Conservation (phyloP, 371 early-diverging fungal species). For the Choanephora cucurbitarum region DNA sequence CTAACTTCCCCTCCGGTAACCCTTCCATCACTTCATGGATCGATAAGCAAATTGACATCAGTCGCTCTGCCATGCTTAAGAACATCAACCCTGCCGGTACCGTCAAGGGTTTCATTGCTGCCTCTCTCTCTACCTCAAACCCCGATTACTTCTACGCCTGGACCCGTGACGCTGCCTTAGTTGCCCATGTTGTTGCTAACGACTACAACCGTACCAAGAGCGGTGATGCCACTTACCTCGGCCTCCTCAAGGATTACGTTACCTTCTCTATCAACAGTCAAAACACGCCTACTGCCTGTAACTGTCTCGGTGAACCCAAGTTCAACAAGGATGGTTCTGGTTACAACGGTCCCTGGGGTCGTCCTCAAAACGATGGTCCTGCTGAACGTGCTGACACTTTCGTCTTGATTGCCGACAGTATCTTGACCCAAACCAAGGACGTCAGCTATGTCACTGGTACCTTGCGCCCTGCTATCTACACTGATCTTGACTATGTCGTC, state of each 20-base stretch:
- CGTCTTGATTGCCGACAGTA: conserved; percentile 48
- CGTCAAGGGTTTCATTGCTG: conserved; percentile 39
- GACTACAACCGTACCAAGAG: conserved; percentile 22
- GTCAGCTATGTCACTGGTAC: conserved; percentile 31
- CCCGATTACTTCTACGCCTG: conserved; percentile 82
- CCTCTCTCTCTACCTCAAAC: conserved; percentile 35
- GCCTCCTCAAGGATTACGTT: conserved; percentile 34
- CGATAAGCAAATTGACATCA: conserved; percentile 14
- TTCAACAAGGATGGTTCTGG: conserved; percentile 64
- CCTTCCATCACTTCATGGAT: conserved; percentile 27
- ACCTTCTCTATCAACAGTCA: conserved; percentile 37
- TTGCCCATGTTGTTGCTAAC: conserved; percentile 48
- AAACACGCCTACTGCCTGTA: conserved; percentile 29
- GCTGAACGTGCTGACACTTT: conserved; percentile 67
- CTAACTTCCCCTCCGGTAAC: conserved; percentile 30
- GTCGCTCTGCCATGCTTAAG: conserved; percentile 25
- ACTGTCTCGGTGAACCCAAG: conserved; percentile 79
- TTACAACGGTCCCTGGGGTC: conserved; percentile 62
- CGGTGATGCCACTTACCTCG: conserved; percentile 15
- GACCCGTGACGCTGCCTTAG: conserved; percentile 76
- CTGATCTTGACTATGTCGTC: conserved; percentile 68
- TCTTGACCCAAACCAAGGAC: conserved; percentile 25
- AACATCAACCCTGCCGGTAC: conserved; percentile 43
- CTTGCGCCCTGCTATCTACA: conserved; percentile 29
- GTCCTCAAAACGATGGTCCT: conserved; percentile 85